Conservation (phyloP, 805 yeast species). For the Saccharomycopsis selenospora region DNA sequence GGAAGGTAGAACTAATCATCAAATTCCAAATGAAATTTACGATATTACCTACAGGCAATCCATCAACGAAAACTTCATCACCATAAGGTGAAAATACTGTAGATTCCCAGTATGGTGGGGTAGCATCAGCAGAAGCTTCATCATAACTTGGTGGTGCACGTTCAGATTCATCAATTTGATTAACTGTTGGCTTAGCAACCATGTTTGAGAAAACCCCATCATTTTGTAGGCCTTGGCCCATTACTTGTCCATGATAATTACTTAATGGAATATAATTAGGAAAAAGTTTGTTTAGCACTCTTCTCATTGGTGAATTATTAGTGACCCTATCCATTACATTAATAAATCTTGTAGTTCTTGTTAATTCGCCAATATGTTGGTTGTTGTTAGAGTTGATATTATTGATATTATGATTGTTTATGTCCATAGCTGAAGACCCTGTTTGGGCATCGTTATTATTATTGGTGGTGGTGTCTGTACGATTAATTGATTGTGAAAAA, state of each 20-base stretch:
- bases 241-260: conserved; percentile 17
- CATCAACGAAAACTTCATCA: conserved; percentile 91
- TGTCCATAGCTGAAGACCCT: no score
- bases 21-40: conserved; percentile 86
- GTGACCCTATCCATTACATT: conserved; percentile 14
- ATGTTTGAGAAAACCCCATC: conserved; percentile 94
- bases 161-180: conserved; percentile 23
- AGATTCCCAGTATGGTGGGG: conserved; percentile 97
- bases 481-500: conserved; percentile 2
- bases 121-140: conserved; percentile 91
- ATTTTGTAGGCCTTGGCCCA: conserved; percentile 33
- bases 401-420: neutral
- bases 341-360: conserved; percentile 1
- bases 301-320: conserved; percentile 17
- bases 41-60: conserved; percentile 90
- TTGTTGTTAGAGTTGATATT: neutral
- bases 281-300: conserved; percentile 10
- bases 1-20: conserved; percentile 84
- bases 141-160: conserved; percentile 83
- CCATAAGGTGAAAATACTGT: conserved; percentile 71
- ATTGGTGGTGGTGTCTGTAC: neutral
- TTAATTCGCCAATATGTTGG: neutral
- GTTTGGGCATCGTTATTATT: neutral
- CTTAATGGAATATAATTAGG: conserved; percentile 9
- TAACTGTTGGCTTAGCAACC: conserved; percentile 65